phyloP scores from a whole-genome alignment of 208 protist species.

The Acanthamoeba castellanii region DNA sequence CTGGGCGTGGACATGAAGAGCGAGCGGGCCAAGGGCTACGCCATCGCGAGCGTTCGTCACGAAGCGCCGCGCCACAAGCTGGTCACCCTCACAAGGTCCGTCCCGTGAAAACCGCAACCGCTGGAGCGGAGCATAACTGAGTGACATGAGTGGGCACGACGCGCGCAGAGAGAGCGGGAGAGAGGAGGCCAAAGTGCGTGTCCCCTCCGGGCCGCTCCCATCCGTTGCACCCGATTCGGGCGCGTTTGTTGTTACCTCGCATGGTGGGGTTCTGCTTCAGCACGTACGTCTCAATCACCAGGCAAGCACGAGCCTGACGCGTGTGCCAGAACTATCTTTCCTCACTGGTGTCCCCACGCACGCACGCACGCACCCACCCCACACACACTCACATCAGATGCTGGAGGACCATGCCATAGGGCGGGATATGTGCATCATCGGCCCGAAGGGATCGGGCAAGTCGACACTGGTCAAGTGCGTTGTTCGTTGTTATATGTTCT shows the following conservation, averaged over 20 bases:
- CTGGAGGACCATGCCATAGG: slow-evolving; percentile 84
- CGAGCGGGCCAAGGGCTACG: not conserved
- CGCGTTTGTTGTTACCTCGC: not conserved
- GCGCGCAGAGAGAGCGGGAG: not conserved
- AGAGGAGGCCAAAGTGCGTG: not conserved
- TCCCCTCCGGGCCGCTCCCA: not conserved
- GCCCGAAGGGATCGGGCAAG: slow-evolving; percentile 93
- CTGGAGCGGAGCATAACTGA: too few species aligned
- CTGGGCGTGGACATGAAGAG: not conserved
- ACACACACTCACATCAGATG: slow-evolving; percentile 45
- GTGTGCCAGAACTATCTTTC: not conserved
- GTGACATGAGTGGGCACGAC: not conserved
- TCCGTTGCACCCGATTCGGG: not conserved
- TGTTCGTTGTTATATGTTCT: slow-evolving; percentile 87
- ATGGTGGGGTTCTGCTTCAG: not conserved
- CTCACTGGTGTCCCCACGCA: not conserved
- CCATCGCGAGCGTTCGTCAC: not conserved
- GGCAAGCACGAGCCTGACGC: not conserved
- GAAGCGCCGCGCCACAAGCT: not conserved
- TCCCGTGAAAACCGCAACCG: not conserved
- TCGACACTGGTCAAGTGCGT: slow-evolving; percentile 89
- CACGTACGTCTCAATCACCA: not conserved
- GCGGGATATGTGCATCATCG: slow-evolving; percentile 92
- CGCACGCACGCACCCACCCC: not conserved
- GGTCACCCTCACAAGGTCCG: not conserved